These are phyloP conservation scores for Pterocarpus santalinus DNA, from an alignment of 306 rosid species.

Conservation along the genomic window DNA sequence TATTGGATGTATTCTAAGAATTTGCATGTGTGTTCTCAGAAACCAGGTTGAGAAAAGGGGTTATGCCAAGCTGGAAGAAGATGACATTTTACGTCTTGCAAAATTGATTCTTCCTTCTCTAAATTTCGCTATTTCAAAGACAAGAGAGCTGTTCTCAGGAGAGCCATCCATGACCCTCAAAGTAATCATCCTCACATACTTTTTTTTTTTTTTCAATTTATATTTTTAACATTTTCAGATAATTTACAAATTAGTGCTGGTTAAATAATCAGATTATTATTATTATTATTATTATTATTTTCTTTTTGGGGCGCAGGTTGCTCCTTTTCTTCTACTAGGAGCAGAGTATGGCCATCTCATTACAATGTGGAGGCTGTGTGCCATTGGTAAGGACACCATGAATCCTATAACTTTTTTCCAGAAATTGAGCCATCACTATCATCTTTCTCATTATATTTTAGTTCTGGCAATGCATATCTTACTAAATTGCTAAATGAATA, in stretches of 20 bases:
- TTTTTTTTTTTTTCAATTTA: background rate
- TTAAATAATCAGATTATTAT: constrained; percentile 1
- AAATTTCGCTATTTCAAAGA: constrained; percentile 73
- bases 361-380: constrained; percentile 81
- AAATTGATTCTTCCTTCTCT: constrained; percentile 75
- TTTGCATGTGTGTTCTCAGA: constrained; percentile 53
- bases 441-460: background rate
- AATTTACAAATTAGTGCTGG: background rate
- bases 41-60: constrained; percentile 53
- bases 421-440: background rate
- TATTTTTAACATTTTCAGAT: background rate
- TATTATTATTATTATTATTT: background rate
- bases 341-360: constrained; percentile 85
- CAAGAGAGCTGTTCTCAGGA: constrained; percentile 76
- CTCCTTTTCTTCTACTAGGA: constrained; percentile 85
- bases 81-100: constrained; percentile 71
- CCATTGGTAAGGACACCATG: constrained; percentile 64
- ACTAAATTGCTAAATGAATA: constrained; percentile 6
- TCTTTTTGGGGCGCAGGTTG: constrained; percentile 54
- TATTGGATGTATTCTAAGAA: constrained; percentile 6
- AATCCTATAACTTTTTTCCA: constrained; percentile 9
- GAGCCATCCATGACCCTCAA: constrained; percentile 89
- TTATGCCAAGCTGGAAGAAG: constrained; percentile 69
- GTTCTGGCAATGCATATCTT: constrained; percentile 19
- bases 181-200: constrained; percentile 56